These are phyloP conservation scores for Zizania latifolia DNA, from an alignment of 176 grass and related monocot species.

Conservation along the genomic window DNA sequence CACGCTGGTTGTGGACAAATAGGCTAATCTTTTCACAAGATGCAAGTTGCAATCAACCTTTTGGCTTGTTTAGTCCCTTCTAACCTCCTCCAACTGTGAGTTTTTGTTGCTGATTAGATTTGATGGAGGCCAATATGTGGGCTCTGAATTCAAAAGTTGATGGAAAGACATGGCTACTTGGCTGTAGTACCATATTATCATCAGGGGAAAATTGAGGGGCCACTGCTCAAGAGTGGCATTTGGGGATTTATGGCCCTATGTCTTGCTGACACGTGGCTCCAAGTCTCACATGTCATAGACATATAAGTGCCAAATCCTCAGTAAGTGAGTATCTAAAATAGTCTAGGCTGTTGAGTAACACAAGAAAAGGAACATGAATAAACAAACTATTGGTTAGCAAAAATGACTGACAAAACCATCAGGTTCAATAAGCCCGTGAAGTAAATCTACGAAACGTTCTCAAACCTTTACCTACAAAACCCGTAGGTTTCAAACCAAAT, in stretches of 20 bases:
- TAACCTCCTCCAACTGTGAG: neutral
- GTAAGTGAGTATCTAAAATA: neutral
- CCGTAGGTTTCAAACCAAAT: too few species aligned
- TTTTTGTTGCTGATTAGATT: neutral
- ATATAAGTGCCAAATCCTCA: neutral
- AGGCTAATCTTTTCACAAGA: neutral
- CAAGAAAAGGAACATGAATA: neutral
- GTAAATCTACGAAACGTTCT: too few species aligned
- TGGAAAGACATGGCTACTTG: constrained; percentile 2
- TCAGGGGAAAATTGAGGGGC: neutral
- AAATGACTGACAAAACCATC: too few species aligned
- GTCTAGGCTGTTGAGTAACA: neutral
- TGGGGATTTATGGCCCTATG: too few species aligned
- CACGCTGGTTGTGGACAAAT: constrained; percentile 12
- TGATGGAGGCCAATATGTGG: neutral
- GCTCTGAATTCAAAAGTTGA: constrained; percentile 12
- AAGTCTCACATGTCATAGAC: neutral
- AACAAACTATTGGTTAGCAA: neutral
- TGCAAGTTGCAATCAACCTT: constrained; percentile 1
- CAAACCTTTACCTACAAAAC: too few species aligned
- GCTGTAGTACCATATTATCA: neutral
- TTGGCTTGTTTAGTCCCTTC: neutral
- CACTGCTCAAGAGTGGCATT: neutral
- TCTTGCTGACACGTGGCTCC: neutral
- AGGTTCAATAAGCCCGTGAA: too few species aligned